These are phyloP conservation scores for Isoetes taiwanensis DNA, from an alignment of 75 land plant species.

Conservation along the genomic window DNA sequence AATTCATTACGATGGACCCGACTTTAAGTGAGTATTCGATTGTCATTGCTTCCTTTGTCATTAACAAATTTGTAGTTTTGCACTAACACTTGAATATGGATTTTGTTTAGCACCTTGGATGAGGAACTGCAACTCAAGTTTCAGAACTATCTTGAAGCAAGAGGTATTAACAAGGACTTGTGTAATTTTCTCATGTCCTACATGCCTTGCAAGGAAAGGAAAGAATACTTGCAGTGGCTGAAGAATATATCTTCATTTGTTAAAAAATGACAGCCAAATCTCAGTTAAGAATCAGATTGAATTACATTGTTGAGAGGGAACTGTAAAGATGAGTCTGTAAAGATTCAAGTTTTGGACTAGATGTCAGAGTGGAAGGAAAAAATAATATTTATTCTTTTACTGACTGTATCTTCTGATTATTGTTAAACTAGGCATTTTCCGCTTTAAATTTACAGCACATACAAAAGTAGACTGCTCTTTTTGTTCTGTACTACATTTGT, in stretches of 20 bases:
- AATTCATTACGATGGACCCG: constrained; percentile 18
- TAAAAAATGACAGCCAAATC: constrained; percentile 4
- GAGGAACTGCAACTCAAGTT: constrained; percentile 19
- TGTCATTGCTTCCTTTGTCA: background rate
- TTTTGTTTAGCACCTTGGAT: constrained; percentile 8
- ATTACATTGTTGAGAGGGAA: too few relatives aligned
- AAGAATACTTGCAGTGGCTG: constrained; percentile 24
- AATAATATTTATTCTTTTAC: too few relatives aligned
- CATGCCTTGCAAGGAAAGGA: constrained; percentile 21
- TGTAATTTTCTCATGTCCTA: constrained; percentile 14
- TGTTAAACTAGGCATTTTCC: too few relatives aligned
- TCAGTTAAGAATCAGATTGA: too few relatives aligned
- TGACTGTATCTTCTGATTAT: too few relatives aligned
- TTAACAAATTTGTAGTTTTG: background rate
- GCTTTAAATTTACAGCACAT: too few relatives aligned
- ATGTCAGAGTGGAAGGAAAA: too few relatives aligned
- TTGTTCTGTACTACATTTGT: too few relatives aligned
- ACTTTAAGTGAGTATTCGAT: constrained; percentile 16
- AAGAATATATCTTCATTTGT: constrained; percentile 14
- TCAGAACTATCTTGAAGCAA: constrained; percentile 13
- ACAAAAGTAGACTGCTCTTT: too few relatives aligned
- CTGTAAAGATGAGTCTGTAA: too few relatives aligned
- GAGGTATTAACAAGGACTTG: constrained; percentile 19
- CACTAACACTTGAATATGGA: background rate
- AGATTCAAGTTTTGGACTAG: too few relatives aligned